Percentiles rank a stretch among this genome's conserved stretches.
These are phyloP conservation scores for Cucurbita pepo DNA, from an alignment of 306 rosid genomes.

Conservation along the genomic window DNA sequence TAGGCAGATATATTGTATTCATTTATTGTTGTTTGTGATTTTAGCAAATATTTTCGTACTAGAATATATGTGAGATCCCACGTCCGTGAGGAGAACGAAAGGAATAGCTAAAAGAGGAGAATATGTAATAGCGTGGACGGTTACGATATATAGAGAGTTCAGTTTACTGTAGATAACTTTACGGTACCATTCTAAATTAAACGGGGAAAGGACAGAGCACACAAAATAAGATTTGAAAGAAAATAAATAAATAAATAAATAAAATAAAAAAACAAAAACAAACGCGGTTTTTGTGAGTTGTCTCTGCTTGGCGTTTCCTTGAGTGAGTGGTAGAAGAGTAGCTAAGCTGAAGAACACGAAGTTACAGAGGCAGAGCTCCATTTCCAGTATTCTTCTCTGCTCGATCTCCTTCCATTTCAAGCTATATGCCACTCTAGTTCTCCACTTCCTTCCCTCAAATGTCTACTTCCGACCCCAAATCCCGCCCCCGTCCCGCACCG, in stretches of 20 bases:
- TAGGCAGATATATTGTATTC: too few species aligned
- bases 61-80: too few species aligned
- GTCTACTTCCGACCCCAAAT: conserved; percentile 60
- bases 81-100: too few species aligned
- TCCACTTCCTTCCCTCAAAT: conserved; percentile 10
- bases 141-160: too few species aligned
- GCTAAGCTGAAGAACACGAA: not conserved
- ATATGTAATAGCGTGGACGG: too few species aligned
- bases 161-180: too few species aligned
- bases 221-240: not conserved
- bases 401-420: conserved; percentile 26
- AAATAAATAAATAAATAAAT: not conserved
- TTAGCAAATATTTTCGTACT: too few species aligned
- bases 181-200: too few species aligned
- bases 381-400: not conserved
- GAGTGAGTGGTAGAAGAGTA: not conserved
- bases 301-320: conserved; percentile 11
- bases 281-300: conserved; percentile 23
- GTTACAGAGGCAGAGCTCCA: not conserved
- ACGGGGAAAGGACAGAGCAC: too few species aligned
- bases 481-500: conserved; percentile 48
- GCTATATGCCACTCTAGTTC: conserved; percentile 25
- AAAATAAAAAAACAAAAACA: not conserved
- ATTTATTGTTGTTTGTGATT: too few species aligned
- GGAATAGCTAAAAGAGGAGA: too few species aligned